Base-by-base conservation (phyloP, 2,329 filamentous ascomycete genomes). In the Didymella exigua region DNA sequence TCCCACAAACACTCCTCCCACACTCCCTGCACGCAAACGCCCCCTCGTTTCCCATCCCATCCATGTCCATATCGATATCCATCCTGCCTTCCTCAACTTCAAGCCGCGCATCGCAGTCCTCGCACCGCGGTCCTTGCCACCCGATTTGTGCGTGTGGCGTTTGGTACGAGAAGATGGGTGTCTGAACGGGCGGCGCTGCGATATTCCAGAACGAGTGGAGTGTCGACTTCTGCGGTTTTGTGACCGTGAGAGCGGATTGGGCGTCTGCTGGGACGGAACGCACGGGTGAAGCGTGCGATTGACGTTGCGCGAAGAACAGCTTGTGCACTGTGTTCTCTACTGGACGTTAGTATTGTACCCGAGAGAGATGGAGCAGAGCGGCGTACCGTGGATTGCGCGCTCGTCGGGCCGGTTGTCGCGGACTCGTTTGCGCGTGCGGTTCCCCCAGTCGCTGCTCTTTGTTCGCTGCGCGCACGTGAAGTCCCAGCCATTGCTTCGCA, bases 361-460 rank as follows among this genome's bases (percentile, higher is more conserved):
- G 16, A 4, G 13, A 19, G 18, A 36, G 6, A 2, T 24, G 9
- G 13, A 11, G 1, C n/a, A 14, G 37, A 8, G 2, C 11, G 19
- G 23, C 60, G 24, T 73, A 86, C 84, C 79, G 67, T 85, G 81
- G 51, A 87, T 78, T 14, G 76, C 70, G 49, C 79, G 74, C 49
- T 85, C 83, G 49, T 84, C 79, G 0, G 84, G 85, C 38, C 84
- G 77, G 63, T 82, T 81, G 67, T 86, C 80, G 54, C 84, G 78
- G 60, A 82, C 79, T 29, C 85, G 75, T 71, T 87, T 87, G 55
- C 81, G 77, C 51, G 85, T 87, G 16, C 85, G 80, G 57, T 79
- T 80, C 61, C 82, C 78, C 38, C 85, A 77, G 61, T 85, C 64
- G 16, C 68, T 67, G 31, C 49, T 48, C 45, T 72, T 69, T 29